These are phyloP conservation scores for Russula vinacea DNA, from an alignment of 768 basidiomycete species.

Conservation along the genomic window DNA sequence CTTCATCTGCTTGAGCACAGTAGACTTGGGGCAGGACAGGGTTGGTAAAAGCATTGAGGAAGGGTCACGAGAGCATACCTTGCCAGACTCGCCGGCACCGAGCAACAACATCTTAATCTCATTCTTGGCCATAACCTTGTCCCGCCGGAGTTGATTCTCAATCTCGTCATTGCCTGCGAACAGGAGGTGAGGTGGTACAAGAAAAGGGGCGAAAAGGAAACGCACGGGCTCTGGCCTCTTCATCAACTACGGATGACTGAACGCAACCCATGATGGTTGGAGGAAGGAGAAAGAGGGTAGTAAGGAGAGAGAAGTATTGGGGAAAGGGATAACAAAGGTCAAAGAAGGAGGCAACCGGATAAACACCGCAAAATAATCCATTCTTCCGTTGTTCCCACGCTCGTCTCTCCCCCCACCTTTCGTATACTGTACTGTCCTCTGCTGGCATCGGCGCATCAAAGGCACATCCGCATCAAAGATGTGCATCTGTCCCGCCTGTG, in stretches of 20 bases:
- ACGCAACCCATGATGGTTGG: slow-evolving; percentile 62
- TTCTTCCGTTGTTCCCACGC: background rate
- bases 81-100: slow-evolving; percentile 96
- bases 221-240: slow-evolving; percentile 81
- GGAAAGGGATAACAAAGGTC: slow-evolving; percentile 21
- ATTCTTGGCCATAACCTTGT: slow-evolving; percentile 85
- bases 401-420: background rate
- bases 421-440: background rate
- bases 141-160: slow-evolving; percentile 86
- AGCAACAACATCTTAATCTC: slow-evolving; percentile 96
- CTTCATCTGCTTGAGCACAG: slow-evolving; percentile 96
- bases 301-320: slow-evolving; percentile 28
- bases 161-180: slow-evolving; percentile 86
- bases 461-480: background rate
- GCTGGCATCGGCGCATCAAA: background rate
- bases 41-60: background rate
- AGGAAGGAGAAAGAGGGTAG: slow-evolving; percentile 19
- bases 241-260: slow-evolving; percentile 66
- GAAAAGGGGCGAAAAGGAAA: slow-evolving; percentile 31
- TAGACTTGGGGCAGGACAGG: slow-evolving; percentile 51
- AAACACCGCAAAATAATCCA: slow-evolving; percentile 17
- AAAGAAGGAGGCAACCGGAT: slow-evolving; percentile 10
- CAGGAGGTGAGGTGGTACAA: slow-evolving; percentile 3
- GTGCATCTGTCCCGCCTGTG: background rate
- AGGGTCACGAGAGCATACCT: slow-evolving; percentile 46